Conservation (phyloP, 768 basidiomycete species). For the Megacollybia marginata region DNA sequence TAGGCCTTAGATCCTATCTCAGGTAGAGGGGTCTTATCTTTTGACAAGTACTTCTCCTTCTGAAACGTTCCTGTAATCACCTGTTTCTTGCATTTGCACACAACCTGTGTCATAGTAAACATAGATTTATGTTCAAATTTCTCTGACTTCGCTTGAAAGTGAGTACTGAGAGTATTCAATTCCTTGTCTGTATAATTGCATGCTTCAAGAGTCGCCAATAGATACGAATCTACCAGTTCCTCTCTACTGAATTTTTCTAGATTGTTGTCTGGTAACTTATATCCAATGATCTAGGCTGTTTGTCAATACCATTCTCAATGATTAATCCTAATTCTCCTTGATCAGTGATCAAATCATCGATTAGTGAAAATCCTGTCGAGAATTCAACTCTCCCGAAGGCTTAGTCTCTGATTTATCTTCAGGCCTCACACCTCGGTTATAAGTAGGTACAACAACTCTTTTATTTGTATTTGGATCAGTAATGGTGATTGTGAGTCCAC, state of each 20-base stretch:
- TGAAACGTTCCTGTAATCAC: neutral
- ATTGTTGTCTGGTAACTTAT: neutral
- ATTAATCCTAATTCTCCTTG: constrained; percentile 5
- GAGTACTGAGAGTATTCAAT: neutral
- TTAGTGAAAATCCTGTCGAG: constrained; percentile 2
- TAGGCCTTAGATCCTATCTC: neutral
- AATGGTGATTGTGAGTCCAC: no score
- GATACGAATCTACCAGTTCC: constrained; percentile 1
- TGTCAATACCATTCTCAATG: neutral
- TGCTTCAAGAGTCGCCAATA: neutral
- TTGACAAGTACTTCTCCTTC: no score
- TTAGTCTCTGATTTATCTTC: no score
- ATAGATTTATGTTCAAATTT: neutral
- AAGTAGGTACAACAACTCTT: no score
- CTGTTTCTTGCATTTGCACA: no score
- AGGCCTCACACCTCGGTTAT: no score
- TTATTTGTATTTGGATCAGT: no score
- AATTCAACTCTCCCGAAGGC: no score
- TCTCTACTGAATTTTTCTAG: neutral
- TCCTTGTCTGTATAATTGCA: neutral
- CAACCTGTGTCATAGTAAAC: neutral
- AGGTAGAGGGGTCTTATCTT: neutral
- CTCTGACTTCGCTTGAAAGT: neutral
- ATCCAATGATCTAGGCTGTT: neutral
- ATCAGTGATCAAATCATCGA: constrained; percentile 4